Evolutionary conservation across 108 stramenopile genomes (phyloP).

Genomic region (Cylindrotheca fusiformis): DNA sequence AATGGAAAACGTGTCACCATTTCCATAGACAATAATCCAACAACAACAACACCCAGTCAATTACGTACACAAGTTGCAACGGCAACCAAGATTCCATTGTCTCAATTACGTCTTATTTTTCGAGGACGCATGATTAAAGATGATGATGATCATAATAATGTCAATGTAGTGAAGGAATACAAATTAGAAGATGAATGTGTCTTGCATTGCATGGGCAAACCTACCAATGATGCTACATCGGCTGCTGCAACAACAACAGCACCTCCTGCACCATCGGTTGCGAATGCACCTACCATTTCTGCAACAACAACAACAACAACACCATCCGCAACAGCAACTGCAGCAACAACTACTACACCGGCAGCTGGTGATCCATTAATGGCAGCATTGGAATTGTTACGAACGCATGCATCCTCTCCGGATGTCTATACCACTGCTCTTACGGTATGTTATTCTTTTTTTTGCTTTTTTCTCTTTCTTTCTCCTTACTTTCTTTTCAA

Average conservation of each 20-base stretch:
- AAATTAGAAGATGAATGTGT: slow-evolving; percentile 78
- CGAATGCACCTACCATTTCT: slow-evolving; percentile 5
- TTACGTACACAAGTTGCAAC: slow-evolving; percentile 43
- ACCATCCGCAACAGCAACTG: slow-evolving; percentile 11
- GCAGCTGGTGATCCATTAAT: slow-evolving; percentile 33
- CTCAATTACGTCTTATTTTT: slow-evolving; percentile 65
- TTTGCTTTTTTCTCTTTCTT: too few relatives aligned
- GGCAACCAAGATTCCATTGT: slow-evolving; percentile 69
- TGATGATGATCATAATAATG: slow-evolving; percentile 38
- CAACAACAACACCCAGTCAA: slow-evolving; percentile 30
- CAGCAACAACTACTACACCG: slow-evolving; percentile 15
- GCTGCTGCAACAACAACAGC: slow-evolving; percentile 13
- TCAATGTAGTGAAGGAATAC: slow-evolving; percentile 50
- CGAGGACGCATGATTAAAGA: slow-evolving; percentile 71
- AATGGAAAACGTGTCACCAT: slow-evolving; percentile 29
- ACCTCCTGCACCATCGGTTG: slow-evolving; percentile 18
- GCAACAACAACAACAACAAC: slow-evolving; percentile 11
- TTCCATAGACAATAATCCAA: neutral
- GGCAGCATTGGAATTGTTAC: slow-evolving; percentile 47
- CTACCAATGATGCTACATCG: slow-evolving; percentile 7
- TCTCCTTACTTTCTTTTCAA: too few relatives aligned
- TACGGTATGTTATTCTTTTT: too few relatives aligned
- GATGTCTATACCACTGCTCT: slow-evolving; percentile 54
- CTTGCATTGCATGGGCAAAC: slow-evolving; percentile 87
- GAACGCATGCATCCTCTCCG: slow-evolving; percentile 31